These are phyloP conservation scores for Epichloe elymi DNA, from an alignment of 2,329 filamentous ascomycete species.

Conservation along the genomic window DNA sequence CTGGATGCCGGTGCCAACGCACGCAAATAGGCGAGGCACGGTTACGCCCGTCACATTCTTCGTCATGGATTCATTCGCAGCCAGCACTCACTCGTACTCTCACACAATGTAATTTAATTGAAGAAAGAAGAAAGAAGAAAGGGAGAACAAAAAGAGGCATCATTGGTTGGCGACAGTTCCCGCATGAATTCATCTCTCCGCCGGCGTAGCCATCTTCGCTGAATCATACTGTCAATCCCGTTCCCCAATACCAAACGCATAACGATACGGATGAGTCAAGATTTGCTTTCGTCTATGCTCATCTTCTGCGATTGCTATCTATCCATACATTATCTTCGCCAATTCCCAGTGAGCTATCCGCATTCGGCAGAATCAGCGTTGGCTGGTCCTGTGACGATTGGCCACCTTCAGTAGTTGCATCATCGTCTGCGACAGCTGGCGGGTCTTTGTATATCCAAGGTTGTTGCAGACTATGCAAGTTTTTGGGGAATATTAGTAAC, in stretches of 20 bases:
- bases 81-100: no score
- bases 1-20: no score
- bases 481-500: background rate
- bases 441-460: conserved; percentile 55
- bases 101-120: background rate
- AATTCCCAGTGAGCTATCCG: conserved; percentile 24
- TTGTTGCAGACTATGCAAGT: conserved; percentile 41
- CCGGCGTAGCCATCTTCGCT: no score
- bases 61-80: no score
- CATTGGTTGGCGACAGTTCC: background rate
- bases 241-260: background rate
- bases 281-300: background rate
- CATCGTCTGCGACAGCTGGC: conserved; percentile 24
- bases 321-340: conserved; percentile 27
- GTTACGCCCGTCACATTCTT: no score
- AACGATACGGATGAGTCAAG: no score
- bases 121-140: no score
- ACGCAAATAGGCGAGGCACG: no score
- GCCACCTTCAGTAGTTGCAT: conserved; percentile 15
- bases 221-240: background rate
- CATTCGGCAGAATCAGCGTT: conserved; percentile 18
- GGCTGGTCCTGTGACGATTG: conserved; percentile 9
- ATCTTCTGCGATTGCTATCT: conserved; percentile 10
- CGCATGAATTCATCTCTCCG: background rate
- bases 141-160: background rate